These are phyloP conservation scores for Nectriaceae sp. DNA, from an alignment of 2,329 filamentous ascomycete species.

Conservation along the genomic window DNA sequence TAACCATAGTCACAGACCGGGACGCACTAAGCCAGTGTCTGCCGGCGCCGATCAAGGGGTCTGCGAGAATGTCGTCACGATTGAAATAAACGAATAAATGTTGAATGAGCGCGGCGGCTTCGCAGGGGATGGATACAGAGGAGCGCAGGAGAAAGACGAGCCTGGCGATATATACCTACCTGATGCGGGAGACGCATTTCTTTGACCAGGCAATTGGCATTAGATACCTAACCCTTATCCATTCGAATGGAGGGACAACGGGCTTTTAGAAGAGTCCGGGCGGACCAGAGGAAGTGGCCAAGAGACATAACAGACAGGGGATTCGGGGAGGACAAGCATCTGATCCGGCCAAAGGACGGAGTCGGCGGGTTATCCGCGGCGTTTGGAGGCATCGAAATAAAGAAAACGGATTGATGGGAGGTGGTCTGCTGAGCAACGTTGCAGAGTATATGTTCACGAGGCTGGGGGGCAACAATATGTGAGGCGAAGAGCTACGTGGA, in stretches of 20 bases:
- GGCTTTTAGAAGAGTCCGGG: background rate
- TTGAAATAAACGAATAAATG: constrained; percentile 31
- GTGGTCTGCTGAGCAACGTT: background rate
- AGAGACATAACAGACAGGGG: background rate
- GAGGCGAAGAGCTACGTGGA: no score
- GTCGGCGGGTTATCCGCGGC: background rate
- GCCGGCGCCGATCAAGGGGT: constrained; percentile 58
- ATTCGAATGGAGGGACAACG: background rate
- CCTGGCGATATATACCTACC: background rate
- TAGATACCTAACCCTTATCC: background rate
- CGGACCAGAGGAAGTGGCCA: background rate
- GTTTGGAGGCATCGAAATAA: background rate
- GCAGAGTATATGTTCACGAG: no score
- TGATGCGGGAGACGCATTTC: background rate
- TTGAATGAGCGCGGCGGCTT: constrained; percentile 6
- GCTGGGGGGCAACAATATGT: no score
- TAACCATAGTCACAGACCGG: constrained; percentile 47
- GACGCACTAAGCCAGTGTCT: constrained; percentile 53
- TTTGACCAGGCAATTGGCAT: background rate
- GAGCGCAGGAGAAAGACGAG: background rate
- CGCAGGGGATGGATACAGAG: background rate
- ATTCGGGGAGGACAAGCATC: background rate
- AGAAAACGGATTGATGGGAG: background rate
- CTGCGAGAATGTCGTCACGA: constrained; percentile 35
- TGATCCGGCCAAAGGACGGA: background rate